Evolutionary conservation across 2,329 filamentous ascomycete species (phyloP).

Genomic region (Xylaria sp.): DNA sequence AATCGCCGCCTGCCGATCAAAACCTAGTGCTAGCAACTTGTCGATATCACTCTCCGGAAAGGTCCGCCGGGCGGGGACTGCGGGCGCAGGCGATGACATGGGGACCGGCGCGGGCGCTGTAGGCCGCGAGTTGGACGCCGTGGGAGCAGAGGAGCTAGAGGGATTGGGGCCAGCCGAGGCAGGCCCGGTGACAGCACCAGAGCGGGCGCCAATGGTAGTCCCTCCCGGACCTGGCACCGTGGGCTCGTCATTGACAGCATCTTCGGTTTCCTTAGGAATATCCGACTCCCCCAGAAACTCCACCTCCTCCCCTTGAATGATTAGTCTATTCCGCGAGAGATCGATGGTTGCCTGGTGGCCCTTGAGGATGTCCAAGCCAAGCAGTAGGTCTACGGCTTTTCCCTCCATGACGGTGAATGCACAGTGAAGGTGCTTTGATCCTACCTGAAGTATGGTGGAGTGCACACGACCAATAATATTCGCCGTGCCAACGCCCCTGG

Average conservation of each 20-base stretch:
- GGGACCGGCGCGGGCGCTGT: constrained; percentile 30
- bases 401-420: constrained; percentile 99
- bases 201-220: constrained; percentile 83
- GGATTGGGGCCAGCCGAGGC: constrained; percentile 37
- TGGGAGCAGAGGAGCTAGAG: constrained; percentile 35
- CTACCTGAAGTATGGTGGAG: constrained; percentile 93
- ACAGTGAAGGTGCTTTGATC: constrained; percentile 83
- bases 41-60: constrained; percentile 72
- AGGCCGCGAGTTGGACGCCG: constrained; percentile 39
- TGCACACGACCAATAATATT: constrained; percentile 95
- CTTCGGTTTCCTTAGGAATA: constrained; percentile 83
- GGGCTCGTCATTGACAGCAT: constrained; percentile 76
- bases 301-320: constrained; percentile 88
- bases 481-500: constrained; percentile 91
- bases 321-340: constrained; percentile 78
- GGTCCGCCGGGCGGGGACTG: constrained; percentile 37
- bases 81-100: constrained; percentile 3
- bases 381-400: constrained; percentile 89
- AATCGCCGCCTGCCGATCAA: constrained; percentile 75
- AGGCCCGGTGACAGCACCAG: constrained; percentile 73
- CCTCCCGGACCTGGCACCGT: constrained; percentile 84
- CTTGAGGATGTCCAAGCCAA: constrained; percentile 96
- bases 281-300: constrained; percentile 91
- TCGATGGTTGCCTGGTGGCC: constrained; percentile 94
- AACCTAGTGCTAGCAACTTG: constrained; percentile 78